Evolutionary conservation across 2,329 filamentous ascomycete species (phyloP).

Genomic region (Phaeoacremonium minimum): DNA sequence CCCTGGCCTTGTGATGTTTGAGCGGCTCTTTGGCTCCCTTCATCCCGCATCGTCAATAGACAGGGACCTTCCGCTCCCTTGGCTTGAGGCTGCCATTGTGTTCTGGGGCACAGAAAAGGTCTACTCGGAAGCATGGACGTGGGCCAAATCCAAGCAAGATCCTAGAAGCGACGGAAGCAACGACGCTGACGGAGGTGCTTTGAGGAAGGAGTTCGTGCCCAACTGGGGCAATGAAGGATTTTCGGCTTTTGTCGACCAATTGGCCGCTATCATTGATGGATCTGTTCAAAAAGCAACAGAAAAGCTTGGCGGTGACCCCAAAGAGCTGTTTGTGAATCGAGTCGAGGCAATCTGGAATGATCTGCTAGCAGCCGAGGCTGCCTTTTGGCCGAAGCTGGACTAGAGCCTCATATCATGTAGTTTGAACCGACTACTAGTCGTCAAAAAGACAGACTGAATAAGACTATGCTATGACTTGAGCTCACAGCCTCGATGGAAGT

Average conservation of each 20-base stretch:
- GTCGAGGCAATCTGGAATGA: constrained; percentile 40
- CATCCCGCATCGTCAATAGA: constrained; percentile 35
- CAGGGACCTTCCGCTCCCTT: constrained; percentile 30
- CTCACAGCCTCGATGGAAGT: too few relatives aligned
- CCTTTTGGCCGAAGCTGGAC: constrained; percentile 50
- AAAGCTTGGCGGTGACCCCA: constrained; percentile 18
- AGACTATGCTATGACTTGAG: too few relatives aligned
- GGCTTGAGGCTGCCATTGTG: constrained; percentile 66
- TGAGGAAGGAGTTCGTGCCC: constrained; percentile 60
- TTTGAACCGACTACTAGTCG: too few relatives aligned
- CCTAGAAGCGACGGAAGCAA: constrained; percentile 12
- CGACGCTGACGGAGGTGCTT: constrained; percentile 62
- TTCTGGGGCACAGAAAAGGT: constrained; percentile 72
- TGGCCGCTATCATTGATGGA: constrained; percentile 52
- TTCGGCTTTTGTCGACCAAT: constrained; percentile 49
- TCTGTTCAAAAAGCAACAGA: constrained; percentile 37
- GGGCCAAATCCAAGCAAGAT: constrained; percentile 34
- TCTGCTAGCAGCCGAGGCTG: constrained; percentile 51
- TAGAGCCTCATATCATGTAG: too few relatives aligned
- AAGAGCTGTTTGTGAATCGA: constrained; percentile 28
- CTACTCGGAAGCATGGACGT: constrained; percentile 57
- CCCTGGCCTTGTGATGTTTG: constrained; percentile 31
- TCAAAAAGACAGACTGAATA: too few relatives aligned
- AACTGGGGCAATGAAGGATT: constrained; percentile 66
- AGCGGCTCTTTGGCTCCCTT: constrained; percentile 49